Conservation (phyloP, 1,284 basidiomycete species). For the Neonothopanus nambi region DNA sequence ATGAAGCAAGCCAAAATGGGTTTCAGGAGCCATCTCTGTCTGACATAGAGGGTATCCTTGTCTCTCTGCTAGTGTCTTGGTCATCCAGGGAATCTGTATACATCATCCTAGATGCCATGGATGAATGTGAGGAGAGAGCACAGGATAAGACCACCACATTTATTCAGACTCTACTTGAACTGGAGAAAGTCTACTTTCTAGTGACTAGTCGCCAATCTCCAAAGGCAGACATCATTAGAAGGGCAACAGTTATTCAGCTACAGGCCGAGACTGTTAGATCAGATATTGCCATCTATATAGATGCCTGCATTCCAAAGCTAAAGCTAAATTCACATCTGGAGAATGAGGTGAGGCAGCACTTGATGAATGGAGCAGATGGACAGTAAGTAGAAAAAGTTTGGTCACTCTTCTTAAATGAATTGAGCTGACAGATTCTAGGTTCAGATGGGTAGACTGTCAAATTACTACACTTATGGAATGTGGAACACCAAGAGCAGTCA, state of each 20-base stretch:
- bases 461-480: too few relatives aligned
- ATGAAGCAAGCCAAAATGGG: neutral
- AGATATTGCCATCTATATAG: too few relatives aligned
- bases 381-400: neutral
- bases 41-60: neutral
- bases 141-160: neutral
- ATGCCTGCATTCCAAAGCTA: too few relatives aligned
- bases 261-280: neutral
- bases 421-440: neutral
- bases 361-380: neutral
- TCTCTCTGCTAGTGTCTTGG: neutral
- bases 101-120: conserved; percentile 4
- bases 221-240: neutral
- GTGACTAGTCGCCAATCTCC: conserved; percentile 1
- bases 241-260: neutral
- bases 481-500: too few relatives aligned
- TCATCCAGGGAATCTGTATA: neutral
- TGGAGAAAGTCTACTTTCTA: neutral
- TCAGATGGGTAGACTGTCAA: too few relatives aligned
- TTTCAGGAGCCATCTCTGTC: neutral
- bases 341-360: neutral
- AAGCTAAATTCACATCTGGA: neutral
- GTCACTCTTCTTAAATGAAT: neutral
- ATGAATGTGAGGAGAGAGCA: neutral
- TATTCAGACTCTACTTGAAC: neutral